Evolutionary conservation across 169 alveolate species (phyloP), one percentile per base, ranked within the genome.

Genomic region (Neospora caninum): DNA sequence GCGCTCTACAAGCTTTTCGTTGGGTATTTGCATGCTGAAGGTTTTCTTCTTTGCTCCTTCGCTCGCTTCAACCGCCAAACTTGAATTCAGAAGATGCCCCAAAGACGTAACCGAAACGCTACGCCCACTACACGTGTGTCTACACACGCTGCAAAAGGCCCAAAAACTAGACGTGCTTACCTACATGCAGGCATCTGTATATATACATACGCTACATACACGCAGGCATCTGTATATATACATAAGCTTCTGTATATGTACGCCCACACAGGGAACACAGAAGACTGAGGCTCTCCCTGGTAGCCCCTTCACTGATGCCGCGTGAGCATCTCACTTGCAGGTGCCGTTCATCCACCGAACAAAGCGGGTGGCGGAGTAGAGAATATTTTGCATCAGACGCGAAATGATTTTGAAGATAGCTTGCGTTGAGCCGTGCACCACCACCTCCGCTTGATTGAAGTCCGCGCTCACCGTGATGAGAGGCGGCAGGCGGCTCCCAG

Each of bases 301-400:
- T 4, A 27, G 20, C 4, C 4, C 73, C 73, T 64, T 0, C 73
- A 64, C 73, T 10, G 25, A 64, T 7, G 20, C 31, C 34, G 20
- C 13, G 13, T 22, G 73, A 22, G n/a, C 20, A 27, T n/a, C 97
- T 13, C 96, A 94, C 88, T 83, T 96, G 93, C 98, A 97, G 94
- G 96, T 95, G 42, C 98, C 98, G 58, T 96, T 97, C 98, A 97
- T 97, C 99, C 99, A 98, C 73, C 99, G 96, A 92, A 98, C 97
- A 88, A 98, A 98, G 36, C 82, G 92, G 82, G 95, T 93, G 49
- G 99, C 96, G 36, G 98, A 95, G 45, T 97, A 97, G 39, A 98
- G 96, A 64, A 98, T 96, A 80, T 97, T 96, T 41, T 97, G 97
- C 93, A 97, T 96, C 82, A 98, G 97, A 91, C 97, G 97, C 95